Percentiles rank a stretch among this genome's conserved stretches.
Conservation (phyloP, 345 rosid species). For the Angophora floribunda region DNA sequence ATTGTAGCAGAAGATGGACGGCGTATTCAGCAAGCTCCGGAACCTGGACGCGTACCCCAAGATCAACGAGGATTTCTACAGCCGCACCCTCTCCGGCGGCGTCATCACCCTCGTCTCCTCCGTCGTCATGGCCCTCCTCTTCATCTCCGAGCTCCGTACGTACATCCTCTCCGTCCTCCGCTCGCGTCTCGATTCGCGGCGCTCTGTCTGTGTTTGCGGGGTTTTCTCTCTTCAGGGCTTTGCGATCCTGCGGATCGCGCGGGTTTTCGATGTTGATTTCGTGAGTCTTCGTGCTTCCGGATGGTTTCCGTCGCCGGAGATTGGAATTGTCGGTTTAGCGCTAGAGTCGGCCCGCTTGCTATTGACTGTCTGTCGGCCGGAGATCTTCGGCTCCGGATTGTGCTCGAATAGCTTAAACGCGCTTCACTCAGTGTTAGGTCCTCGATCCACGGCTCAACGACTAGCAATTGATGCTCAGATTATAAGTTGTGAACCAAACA, state of each 20-base stretch:
- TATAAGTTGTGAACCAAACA: background rate
- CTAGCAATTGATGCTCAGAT: background rate
- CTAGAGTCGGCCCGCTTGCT: background rate
- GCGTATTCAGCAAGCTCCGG: slow-evolving; percentile 61
- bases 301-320: background rate
- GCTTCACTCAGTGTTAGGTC: background rate
- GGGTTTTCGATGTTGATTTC: background rate
- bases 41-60: slow-evolving; percentile 94
- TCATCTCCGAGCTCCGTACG: slow-evolving; percentile 89
- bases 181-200: background rate
- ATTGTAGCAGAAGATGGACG: slow-evolving; percentile 36
- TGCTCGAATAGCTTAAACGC: background rate
- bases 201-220: background rate
- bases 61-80: slow-evolving; percentile 92
- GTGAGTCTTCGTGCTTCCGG: fast-evolving
- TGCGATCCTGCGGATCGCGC: background rate
- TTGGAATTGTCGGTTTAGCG: background rate
- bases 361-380: background rate
- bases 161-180: background rate
- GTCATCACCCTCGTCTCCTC: slow-evolving; percentile 83
- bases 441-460: background rate
- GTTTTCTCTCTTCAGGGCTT: background rate
- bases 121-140: slow-evolving; percentile 85
- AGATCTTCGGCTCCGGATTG: background rate
- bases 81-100: slow-evolving; percentile 95